Percentiles rank a stretch among this genome's conserved stretches.
Evolutionary conservation across 2,329 filamentous ascomycete genomes (phyloP).

Genomic region (Hypoxylon sp.): DNA sequence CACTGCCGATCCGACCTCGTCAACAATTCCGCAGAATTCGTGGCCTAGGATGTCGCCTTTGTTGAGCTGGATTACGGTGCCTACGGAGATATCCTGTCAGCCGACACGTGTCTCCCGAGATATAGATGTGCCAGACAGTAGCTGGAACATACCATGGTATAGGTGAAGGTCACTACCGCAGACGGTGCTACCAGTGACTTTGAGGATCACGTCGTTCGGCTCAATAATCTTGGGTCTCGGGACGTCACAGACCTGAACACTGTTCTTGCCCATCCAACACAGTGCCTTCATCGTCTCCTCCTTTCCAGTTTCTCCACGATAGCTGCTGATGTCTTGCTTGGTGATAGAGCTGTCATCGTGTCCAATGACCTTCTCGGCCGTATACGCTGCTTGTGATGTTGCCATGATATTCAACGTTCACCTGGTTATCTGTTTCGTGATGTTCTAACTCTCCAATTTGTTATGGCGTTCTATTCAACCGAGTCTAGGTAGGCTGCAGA

Average conservation of each 20-base stretch:
- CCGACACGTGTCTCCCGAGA: neutral
- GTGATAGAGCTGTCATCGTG: conserved; percentile 76
- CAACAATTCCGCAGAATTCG: conserved; percentile 71
- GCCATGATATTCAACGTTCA: conserved; percentile 62
- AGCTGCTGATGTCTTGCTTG: conserved; percentile 78
- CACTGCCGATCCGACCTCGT: conserved; percentile 69
- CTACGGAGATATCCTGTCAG: conserved; percentile 33
- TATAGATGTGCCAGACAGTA: neutral
- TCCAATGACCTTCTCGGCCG: conserved; percentile 76
- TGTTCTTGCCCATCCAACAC: conserved; percentile 86
- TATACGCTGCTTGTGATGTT: conserved; percentile 76
- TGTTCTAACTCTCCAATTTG: neutral
- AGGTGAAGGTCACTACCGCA: conserved; percentile 73
- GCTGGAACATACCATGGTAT: conserved; percentile 61
- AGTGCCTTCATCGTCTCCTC: conserved; percentile 82
- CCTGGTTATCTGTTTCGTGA: neutral
- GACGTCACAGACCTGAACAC: conserved; percentile 77
- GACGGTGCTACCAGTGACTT: conserved; percentile 76
- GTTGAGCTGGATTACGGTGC: conserved; percentile 70
- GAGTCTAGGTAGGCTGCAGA: neutral
- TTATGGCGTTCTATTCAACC: neutral
- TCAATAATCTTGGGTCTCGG: conserved; percentile 82
- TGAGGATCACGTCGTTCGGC: conserved; percentile 82
- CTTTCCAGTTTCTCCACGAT: conserved; percentile 62
- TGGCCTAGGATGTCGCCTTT: conserved; percentile 78